Percentiles rank a stretch among this genome's conserved stretches.
Conservation (phyloP, 768 basidiomycete genomes). For the Galerina sulciceps region DNA sequence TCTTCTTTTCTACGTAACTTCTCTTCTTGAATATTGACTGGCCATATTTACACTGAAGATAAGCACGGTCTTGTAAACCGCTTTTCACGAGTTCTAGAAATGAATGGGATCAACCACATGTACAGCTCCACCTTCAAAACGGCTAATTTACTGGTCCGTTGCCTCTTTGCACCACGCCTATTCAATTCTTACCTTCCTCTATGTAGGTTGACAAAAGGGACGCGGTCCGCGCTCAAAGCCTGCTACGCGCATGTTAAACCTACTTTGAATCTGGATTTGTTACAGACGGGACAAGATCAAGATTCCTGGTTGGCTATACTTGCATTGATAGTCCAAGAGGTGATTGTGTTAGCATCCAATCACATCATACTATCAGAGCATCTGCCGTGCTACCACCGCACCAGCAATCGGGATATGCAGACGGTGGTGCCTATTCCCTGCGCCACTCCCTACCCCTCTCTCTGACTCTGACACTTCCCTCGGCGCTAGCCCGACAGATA, state of each 20-base stretch:
- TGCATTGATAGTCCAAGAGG: too few relatives aligned
- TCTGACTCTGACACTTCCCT: too few relatives aligned
- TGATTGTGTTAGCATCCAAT: too few relatives aligned
- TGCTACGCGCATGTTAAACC: conserved; percentile 60
- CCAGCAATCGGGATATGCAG: too few relatives aligned
- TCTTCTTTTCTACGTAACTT: conserved; percentile 10
- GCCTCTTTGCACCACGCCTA: not conserved
- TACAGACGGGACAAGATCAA: too few relatives aligned
- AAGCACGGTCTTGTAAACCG: conserved; percentile 80
- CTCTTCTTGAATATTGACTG: not conserved
- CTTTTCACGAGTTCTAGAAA: conserved; percentile 73
- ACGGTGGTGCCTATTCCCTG: too few relatives aligned
- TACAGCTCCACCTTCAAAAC: conserved; percentile 86
- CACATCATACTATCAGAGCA: too few relatives aligned
- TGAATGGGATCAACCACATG: conserved; percentile 81
- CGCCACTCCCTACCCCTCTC: too few relatives aligned
- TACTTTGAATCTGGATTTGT: not conserved
- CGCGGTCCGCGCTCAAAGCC: conserved; percentile 56
- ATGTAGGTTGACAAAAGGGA: conserved; percentile 60
- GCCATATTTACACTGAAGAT: conserved; percentile 43
- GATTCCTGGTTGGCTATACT: too few relatives aligned
- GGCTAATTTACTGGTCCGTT: conserved; percentile 72
- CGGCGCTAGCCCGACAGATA: too few relatives aligned
- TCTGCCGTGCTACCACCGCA: too few relatives aligned
- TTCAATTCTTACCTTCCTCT: not conserved